Base-by-base conservation (phyloP, 148 eudicot species). In the Agrostemma githago region DNA sequence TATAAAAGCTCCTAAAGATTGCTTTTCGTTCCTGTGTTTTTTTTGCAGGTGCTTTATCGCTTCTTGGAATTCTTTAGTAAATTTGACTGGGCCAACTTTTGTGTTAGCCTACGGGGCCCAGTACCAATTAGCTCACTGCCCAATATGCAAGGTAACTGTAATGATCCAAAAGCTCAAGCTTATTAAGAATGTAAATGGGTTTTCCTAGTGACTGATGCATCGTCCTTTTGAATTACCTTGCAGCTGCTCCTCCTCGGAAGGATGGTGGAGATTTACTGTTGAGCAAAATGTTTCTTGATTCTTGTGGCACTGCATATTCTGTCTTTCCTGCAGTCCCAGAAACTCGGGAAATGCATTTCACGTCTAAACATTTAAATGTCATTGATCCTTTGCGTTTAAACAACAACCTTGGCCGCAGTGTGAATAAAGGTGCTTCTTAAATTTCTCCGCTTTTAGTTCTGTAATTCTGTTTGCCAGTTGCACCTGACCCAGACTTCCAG, bases 361-460 rank as follows among this genome's bases (percentile, higher is more conserved):
- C 78, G n/a, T 72, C 87, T 15, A 88, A 88, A 74, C 83, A 86
- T 79, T 77, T 88, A 63, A 88, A 88, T 63, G 81, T 88, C 58
- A 75, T 88, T 37, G 89, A 88, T 77, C 88, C 88, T 58, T 76
- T 88, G 76, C 88, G 87, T 68, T 66, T 71, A 44, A 84, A 78
- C 76, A 88, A 88, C 82, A 88, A 88, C 76, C 89, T 88, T 57
- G 91, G 91, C 48, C 89, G 91, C 41, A 88, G 91, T 86, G 91
- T 88, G 66, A 88, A 80, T 73, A 88, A 82, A 88, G 91, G 91
- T 86, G 79, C 37, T 48, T 66, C 26, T 34, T 20, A 65, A 40
- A 20, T 2, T 6, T 65, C 34, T 17, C 10, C 34, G 53, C 59
- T 63, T 5, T n/a, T 56, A n/a, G n/a, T n/a, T n/a, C n/a, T n/a